A percentile compares a stretch with the other conserved stretches of the same genome.
Evolutionary conservation across 2,329 filamentous ascomycete species (phyloP).

Genomic region (Ophiognomonia clavigignenti-juglandacearum): DNA sequence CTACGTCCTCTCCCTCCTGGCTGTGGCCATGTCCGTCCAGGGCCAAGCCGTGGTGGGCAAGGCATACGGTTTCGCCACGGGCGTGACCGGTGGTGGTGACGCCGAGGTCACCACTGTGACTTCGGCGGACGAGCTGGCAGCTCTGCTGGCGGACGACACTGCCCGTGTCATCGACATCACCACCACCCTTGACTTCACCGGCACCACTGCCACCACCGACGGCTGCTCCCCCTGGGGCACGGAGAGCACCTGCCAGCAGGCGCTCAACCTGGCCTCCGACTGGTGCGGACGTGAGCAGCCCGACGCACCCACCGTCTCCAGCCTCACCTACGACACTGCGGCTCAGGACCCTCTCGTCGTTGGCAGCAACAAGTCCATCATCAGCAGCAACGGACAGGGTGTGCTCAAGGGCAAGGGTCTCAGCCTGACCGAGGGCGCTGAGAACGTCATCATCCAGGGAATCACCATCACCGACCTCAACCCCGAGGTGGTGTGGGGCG

Average conservation of each 20-base stretch:
- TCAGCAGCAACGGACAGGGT: constrained; percentile 49
- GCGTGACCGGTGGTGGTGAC: constrained; percentile 55
- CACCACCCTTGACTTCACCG: constrained; percentile 51
- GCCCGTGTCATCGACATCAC: constrained; percentile 54
- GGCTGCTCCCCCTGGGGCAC: constrained; percentile 57
- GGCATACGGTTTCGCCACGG: constrained; percentile 38
- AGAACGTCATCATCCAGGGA: constrained; percentile 59
- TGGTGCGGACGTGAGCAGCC: constrained; percentile 58
- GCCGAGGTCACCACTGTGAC: constrained; percentile 48
- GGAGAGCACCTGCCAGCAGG: constrained; percentile 46
- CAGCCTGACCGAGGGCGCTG: constrained; percentile 38
- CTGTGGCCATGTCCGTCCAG: constrained; percentile 21
- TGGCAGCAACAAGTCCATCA: constrained; percentile 51
- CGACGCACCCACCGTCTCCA: constrained; percentile 36
- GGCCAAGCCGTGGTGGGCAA: constrained; percentile 27
- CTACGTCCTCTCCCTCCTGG: constrained; percentile 16
- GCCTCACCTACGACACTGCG: constrained; percentile 45
- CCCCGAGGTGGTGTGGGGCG: constrained; percentile 39
- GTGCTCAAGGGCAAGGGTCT: constrained; percentile 55
- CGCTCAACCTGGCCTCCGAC: constrained; percentile 50
- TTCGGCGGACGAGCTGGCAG: constrained; percentile 50
- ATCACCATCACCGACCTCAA: constrained; percentile 26
- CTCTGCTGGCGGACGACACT: constrained; percentile 50
- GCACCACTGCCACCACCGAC: constrained; percentile 46
- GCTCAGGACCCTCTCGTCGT: constrained; percentile 45